Evolutionary conservation across 1,284 basidiomycete species (phyloP).

Genomic region (Malassezia globosa): DNA sequence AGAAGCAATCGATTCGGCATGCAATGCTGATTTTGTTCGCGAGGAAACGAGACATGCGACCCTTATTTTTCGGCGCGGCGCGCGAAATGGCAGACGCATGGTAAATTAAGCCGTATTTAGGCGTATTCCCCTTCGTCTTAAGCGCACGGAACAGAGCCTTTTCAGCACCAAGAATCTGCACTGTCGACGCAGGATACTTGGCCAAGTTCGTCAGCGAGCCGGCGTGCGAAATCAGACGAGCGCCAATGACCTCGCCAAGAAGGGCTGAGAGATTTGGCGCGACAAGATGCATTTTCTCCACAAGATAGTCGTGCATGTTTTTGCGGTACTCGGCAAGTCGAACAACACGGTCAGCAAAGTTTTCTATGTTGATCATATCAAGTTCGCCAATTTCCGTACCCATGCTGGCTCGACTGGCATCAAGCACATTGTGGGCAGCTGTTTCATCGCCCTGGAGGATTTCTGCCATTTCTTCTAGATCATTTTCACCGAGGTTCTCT

Average conservation of each 20-base stretch:
- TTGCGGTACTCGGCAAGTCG: slow-evolving; percentile 89
- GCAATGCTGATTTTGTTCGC: slow-evolving; percentile 99
- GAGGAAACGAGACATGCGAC: slow-evolving; percentile 63
- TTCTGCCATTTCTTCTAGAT: slow-evolving; percentile 65
- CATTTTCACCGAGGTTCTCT: slow-evolving; percentile 56
- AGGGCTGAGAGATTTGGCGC: slow-evolving; percentile 83
- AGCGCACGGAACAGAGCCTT: slow-evolving; percentile 94
- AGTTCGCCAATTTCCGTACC: slow-evolving; percentile 82
- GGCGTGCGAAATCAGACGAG: slow-evolving; percentile 90
- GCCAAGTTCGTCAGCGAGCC: slow-evolving; percentile 90
- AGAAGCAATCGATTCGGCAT: slow-evolving; percentile 91
- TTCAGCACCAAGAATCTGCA: slow-evolving; percentile 95
- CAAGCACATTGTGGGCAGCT: slow-evolving; percentile 82
- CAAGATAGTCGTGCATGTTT: slow-evolving; percentile 73
- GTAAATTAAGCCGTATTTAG: slow-evolving; percentile 61
- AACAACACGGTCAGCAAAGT: slow-evolving; percentile 81
- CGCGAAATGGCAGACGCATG: slow-evolving; percentile 69
- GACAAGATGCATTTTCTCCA: slow-evolving; percentile 96
- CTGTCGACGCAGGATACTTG: slow-evolving; percentile 96
- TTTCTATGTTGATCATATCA: slow-evolving; percentile 90
- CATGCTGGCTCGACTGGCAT: slow-evolving; percentile 89
- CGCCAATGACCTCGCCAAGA: slow-evolving; percentile 88
- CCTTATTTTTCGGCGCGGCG: slow-evolving; percentile 89
- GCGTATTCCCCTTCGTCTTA: slow-evolving; percentile 98
- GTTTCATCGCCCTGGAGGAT: slow-evolving; percentile 77